Evolutionary conservation across 352 stramenopile species (phyloP), one percentile per base, ranked within the genome.

Genomic region (Globisporangium splendens): DNA sequence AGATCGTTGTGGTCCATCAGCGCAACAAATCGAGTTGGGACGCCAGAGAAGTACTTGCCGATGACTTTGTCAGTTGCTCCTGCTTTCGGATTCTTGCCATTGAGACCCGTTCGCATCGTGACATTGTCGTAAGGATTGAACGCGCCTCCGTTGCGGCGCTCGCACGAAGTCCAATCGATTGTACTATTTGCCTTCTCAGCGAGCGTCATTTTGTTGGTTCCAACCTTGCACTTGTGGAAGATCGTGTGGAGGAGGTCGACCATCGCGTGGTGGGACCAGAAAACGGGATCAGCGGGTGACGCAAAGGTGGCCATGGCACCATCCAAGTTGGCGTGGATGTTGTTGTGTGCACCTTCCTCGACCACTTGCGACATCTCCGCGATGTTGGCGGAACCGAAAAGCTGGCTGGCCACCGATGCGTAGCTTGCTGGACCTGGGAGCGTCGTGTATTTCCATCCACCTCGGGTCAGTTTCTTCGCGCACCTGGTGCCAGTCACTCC

Each of bases 191-290:
- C 65, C 51, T 87, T 88, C 56, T 91, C 50, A 6, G 39, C 50
- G 33, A 82, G 71, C 24, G 71, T 79, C 12, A 88, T 44, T 0
- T 59, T 62, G 15, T 62, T 47, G 6, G 67, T 67, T 6, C 78
- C 77, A 1, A 86, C 75, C 1, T 68, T 65, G 58, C 83, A 93
- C 58, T 91, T 81, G 79, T 88, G 73, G 61, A 85, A 90, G 33
- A 89, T 73, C 10, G 68, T 73, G 56, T 89, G 79, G 17, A 93
- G 69, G 7, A 77, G 54, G 60, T 93, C 80, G 17, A 93, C 61
- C 62, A 75, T 84, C 0, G 77, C 50, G 64, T 93, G 83, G 50
- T 88, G 77, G 5, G 79, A 89, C 67, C 68, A 93, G 61, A 93
- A 93, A 21, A 91, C 56, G 6, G 79, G 79, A 20, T 91, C 83